Evolutionary conservation across 2,329 filamentous ascomycete genomes (phyloP).

Genomic region (Pyrenophora seminiperda): DNA sequence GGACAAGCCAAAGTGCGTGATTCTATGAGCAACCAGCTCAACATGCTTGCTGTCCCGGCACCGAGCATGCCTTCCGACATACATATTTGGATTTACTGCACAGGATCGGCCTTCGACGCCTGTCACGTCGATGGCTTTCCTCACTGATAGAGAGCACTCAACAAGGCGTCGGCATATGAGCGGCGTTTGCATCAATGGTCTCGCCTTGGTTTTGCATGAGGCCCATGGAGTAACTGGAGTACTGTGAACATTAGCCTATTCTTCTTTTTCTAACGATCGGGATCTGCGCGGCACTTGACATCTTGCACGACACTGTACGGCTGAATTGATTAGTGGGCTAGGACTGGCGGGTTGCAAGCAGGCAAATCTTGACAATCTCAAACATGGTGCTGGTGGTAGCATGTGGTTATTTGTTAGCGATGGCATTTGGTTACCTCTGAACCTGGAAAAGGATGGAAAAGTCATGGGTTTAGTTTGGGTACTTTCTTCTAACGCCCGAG

Average conservation of each 20-base stretch:
- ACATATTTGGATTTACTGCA: conserved; percentile 36
- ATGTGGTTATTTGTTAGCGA: conserved; percentile 17
- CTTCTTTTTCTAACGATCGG: conserved; percentile 20
- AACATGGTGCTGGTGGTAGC: conserved; percentile 10
- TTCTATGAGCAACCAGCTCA: conserved; percentile 31
- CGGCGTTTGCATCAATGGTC: conserved; percentile 46
- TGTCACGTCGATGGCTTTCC: conserved; percentile 27
- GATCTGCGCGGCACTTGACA: conserved; percentile 21
- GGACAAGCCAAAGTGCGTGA: conserved; percentile 44
- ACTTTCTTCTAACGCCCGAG: conserved; percentile 21
- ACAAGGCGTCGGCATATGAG: conserved; percentile 44
- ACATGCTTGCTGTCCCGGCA: conserved; percentile 3
- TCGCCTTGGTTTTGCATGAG: conserved; percentile 37
- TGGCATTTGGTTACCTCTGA: conserved; percentile 10
- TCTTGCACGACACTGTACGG: conserved; percentile 32
- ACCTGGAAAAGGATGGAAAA: conserved; percentile 22
- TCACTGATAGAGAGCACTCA: conserved; percentile 40
- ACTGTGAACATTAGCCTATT: conserved; percentile 23
- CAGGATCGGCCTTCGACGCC: conserved; percentile 35
- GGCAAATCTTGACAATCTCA: conserved; percentile 6
- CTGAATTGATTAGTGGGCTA: conserved; percentile 21
- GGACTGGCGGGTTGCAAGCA: conserved; percentile 5
- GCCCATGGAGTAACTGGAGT: conserved; percentile 41
- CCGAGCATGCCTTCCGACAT: conserved; percentile 19
- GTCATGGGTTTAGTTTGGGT: conserved; percentile 21